Conservation (phyloP, 2,329 filamentous ascomycete genomes). For the Nemania serpens region DNA sequence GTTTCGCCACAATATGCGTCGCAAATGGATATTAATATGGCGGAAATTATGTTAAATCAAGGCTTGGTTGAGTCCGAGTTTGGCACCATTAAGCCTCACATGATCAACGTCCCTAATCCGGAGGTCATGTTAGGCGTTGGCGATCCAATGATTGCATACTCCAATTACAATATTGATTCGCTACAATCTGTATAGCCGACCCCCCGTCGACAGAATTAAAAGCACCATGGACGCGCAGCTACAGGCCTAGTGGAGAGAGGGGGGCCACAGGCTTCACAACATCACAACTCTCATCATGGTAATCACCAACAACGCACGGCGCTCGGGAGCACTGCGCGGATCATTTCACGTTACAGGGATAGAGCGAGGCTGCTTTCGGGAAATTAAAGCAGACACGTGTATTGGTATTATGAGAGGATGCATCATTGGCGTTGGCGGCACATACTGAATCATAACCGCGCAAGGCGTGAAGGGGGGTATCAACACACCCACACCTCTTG, state of each 20-base stretch:
- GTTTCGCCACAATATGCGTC: conserved; percentile 49
- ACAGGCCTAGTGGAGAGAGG: background rate
- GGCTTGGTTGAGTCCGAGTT: conserved; percentile 58
- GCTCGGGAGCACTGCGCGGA: conserved; percentile 15
- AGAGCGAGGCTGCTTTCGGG: conserved; percentile 12
- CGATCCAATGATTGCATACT: conserved; percentile 61
- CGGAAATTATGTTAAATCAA: conserved; percentile 54
- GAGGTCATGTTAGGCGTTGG: conserved; percentile 62
- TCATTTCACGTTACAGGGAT: conserved; percentile 10
- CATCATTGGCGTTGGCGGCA: conserved; percentile 23
- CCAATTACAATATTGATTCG: conserved; percentile 52
- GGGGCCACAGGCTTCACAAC: background rate
- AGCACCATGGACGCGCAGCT: background rate
- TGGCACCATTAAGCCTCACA: conserved; percentile 60
- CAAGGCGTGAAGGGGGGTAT: conserved; percentile 13
- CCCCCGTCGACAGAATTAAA: background rate
- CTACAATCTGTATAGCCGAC: conserved; percentile 33
- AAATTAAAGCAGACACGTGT: conserved; percentile 17
- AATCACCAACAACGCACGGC: conserved; percentile 21
- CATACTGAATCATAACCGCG: conserved; percentile 13
- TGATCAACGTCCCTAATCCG: conserved; percentile 56
- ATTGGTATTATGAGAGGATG: conserved; percentile 12
- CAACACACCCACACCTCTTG: conserved; percentile 2
- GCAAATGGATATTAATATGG: conserved; percentile 47
- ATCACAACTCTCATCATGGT: conserved; percentile 8